These are phyloP conservation scores for Ganoderma boninense DNA, from an alignment of 1,284 basidiomycete species.

Conservation along the genomic window DNA sequence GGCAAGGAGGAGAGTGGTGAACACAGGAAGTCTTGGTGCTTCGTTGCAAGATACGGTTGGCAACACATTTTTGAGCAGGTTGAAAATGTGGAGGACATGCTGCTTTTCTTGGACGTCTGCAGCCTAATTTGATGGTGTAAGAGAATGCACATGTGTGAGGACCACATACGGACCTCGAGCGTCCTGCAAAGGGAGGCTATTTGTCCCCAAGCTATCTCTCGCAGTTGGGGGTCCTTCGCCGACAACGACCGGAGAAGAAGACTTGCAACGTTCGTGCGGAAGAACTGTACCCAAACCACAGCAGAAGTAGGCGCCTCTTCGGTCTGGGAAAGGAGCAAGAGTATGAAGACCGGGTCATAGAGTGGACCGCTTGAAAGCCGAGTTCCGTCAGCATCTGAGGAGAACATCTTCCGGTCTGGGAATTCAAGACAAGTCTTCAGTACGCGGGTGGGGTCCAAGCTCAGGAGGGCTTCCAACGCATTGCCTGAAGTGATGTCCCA, in stretches of 20 bases:
- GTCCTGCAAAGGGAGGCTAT: constrained; percentile 60
- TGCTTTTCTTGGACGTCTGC: constrained; percentile 84
- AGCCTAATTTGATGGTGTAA: constrained; percentile 45
- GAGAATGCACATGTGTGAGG: neutral
- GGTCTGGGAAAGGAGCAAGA: constrained; percentile 71
- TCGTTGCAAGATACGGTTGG: constrained; percentile 44
- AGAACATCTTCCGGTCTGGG: constrained; percentile 64
- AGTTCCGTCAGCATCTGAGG: constrained; percentile 42
- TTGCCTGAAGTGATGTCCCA: constrained; percentile 51
- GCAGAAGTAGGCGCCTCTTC: constrained; percentile 67
- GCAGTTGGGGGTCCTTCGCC: constrained; percentile 67
- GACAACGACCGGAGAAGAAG: constrained; percentile 81
- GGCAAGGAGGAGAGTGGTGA: constrained; percentile 82
- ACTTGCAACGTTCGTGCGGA: constrained; percentile 83
- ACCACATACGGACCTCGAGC: constrained; percentile 57
- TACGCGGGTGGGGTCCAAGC: constrained; percentile 74
- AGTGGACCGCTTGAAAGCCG: constrained; percentile 48
- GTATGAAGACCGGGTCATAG: constrained; percentile 88
- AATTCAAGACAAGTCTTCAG: constrained; percentile 81
- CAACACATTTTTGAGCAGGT: constrained; percentile 73
- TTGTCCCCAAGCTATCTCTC: constrained; percentile 64
- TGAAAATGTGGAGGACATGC: constrained; percentile 81
- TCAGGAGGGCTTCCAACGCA: constrained; percentile 71
- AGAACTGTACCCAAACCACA: constrained; percentile 85
- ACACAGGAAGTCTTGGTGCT: constrained; percentile 70